A percentile compares a stretch with the other conserved stretches of the same genome.
Conservation (phyloP, 139 green algal genomes). For the Mesostigma viride region DNA sequence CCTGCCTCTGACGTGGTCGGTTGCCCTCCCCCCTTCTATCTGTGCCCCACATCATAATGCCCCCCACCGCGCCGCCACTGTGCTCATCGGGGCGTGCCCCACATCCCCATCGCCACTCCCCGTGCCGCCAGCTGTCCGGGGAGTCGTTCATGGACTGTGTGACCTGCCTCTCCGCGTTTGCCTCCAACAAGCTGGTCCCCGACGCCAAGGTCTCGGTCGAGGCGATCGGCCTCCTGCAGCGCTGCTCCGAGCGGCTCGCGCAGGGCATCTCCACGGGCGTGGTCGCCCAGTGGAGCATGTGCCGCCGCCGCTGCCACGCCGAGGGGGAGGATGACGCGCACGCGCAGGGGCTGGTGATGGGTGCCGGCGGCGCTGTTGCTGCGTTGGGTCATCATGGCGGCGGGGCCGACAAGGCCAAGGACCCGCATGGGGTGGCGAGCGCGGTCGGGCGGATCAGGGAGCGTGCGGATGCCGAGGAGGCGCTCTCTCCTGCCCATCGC, state of each 20-base stretch:
- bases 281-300: slow-evolving; percentile 2
- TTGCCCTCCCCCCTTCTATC: neutral
- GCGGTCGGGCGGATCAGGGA: no score
- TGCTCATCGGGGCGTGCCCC: no score
- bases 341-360: neutral
- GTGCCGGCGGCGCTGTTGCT: no score
- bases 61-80: no score
- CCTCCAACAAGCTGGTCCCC: slow-evolving; percentile 82
- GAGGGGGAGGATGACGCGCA: neutral
- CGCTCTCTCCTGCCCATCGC: no score
- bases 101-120: no score
- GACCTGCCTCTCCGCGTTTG: slow-evolving; percentile 98
- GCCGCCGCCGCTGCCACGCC: neutral
- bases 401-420: no score
- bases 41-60: no score
- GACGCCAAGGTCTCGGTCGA: neutral
- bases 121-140: no score
- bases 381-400: no score
- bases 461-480: no score
- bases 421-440: no score
- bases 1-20: neutral
- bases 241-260: slow-evolving; percentile 87
- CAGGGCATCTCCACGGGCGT: slow-evolving; percentile 72
- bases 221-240: slow-evolving; percentile 89
- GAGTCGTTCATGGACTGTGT: slow-evolving; percentile 97